Percentiles rank a stretch among this genome's conserved stretches.
Conservation (phyloP, 2,329 filamentous ascomycete species). For the Coniochaeta sp. region DNA sequence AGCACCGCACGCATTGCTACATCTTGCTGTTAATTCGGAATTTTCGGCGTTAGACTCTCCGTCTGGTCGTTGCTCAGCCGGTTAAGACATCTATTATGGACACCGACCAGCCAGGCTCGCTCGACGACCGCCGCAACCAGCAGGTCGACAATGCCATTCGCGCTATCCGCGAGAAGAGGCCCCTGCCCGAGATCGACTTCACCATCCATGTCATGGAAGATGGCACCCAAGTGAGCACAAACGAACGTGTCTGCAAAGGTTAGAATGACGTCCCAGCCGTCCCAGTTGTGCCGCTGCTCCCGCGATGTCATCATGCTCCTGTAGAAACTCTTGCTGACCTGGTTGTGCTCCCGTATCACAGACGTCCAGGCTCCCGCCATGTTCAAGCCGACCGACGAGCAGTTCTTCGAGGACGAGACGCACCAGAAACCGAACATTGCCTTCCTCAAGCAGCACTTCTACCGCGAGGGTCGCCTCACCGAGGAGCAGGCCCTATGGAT, state of each 20-base stretch:
- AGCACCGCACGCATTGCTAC: not conserved
- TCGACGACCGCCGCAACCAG: conserved; percentile 42
- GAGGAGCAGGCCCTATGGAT: conserved; percentile 98
- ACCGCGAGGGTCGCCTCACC: conserved; percentile 91
- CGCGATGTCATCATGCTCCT: too few species aligned
- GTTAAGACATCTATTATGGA: too few species aligned
- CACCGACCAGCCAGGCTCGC: conserved; percentile 30
- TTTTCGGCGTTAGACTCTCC: too few species aligned
- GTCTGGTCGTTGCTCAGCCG: too few species aligned
- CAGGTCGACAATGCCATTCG: conserved; percentile 86
- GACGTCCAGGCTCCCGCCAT: conserved; percentile 98
- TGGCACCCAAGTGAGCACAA: conserved; percentile 86
- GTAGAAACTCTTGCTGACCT: too few species aligned
- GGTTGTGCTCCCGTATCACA: conserved; percentile 28
- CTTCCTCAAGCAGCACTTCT: conserved; percentile 98
- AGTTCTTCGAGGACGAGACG: conserved; percentile 86
- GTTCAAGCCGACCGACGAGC: conserved; percentile 83
- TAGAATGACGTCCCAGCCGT: conserved; percentile 22
- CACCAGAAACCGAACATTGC: conserved; percentile 83
- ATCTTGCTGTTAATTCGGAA: not conserved
- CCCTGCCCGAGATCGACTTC: conserved; percentile 96
- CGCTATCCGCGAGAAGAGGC: conserved; percentile 91
- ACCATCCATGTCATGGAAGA: conserved; percentile 98
- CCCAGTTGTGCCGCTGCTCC: too few species aligned
- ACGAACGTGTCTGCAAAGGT: conserved; percentile 99